A percentile compares a stretch with the other conserved stretches of the same genome.
Conservation (phyloP, 192 early-diverging fungal species). For the Gonapodya sp. region DNA sequence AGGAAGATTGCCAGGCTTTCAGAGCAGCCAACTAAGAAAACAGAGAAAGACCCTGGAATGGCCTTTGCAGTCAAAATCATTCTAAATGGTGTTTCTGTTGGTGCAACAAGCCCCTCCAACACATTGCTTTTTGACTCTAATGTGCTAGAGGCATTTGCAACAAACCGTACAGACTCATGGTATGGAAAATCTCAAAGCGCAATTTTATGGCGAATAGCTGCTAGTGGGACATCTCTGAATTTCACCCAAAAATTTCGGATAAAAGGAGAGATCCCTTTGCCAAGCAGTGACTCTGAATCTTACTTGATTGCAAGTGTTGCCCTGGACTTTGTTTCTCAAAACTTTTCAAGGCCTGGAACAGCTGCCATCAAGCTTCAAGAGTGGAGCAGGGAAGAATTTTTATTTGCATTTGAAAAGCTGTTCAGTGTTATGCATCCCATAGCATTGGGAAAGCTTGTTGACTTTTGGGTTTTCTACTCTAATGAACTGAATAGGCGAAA, state of each 20-base stretch:
- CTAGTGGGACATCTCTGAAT: not conserved
- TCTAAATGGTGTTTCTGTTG: constrained; percentile 46
- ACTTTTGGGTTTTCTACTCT: constrained; percentile 55
- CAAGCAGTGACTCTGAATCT: not conserved
- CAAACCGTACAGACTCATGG: constrained; percentile 24
- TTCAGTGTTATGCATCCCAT: constrained; percentile 54
- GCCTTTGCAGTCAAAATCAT: constrained; percentile 50
- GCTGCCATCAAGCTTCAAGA: not conserved
- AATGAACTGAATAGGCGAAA: constrained; percentile 52
- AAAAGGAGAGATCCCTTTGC: not conserved
- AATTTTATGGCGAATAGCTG: not conserved
- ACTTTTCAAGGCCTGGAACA: not conserved
- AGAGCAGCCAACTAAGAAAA: not conserved
- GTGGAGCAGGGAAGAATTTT: not conserved
- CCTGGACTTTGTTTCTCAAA: not conserved
- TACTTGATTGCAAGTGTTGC: not conserved
- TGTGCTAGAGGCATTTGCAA: constrained; percentile 44
- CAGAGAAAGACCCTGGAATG: constrained; percentile 15
- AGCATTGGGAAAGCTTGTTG: constrained; percentile 51
- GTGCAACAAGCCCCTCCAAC: constrained; percentile 50
- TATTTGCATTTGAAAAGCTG: not conserved
- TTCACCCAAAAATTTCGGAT: not conserved
- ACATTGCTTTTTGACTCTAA: constrained; percentile 49
- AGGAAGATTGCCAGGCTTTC: constrained; percentile 13
- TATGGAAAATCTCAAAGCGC: not conserved